Base-by-base conservation (phyloP, 176 grass and related monocot species). In the Triticum timopheevii region DNA sequence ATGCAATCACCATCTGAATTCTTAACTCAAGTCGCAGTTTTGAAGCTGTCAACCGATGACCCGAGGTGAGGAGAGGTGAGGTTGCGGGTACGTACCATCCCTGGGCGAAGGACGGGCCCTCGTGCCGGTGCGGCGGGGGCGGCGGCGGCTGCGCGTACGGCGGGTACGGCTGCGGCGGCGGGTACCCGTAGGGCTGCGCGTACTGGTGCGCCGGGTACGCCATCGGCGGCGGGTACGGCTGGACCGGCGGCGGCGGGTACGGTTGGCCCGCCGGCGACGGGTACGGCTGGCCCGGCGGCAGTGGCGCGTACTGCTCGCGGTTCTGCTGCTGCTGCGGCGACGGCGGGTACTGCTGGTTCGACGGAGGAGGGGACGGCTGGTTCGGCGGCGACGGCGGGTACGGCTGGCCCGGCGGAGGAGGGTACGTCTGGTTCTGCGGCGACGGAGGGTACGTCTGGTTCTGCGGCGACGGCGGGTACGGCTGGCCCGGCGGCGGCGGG, bases 91-190 rank as follows among this genome's bases (percentile, higher is more conserved):
- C 89, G 47, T 89, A 92, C 87, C 90, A 92, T 89, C 79, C 90
- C 45, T 86, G 65, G 6, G 34, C 23, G 58, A 89, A 89, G 34
- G 87, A 83, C 19, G 87, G 83, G 65, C 80, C 63, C 54, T 34
- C 36, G 72, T 24, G 56, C 81, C 85, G 71, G 24, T 76, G 87
- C 25, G 86, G 86, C 1, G 88, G 92, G 1, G 87, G 87, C 9
- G 89, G 93, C 2, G 85, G 90, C 8, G 90, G 93, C 62, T 88
- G 88, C 27, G 91, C 91, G 84, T 92, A 92, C 39, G 81, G 87
- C 15, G 84, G 87, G 70, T 89, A 87, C 79, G 66, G 68, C 61
- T 80, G 86, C 74, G 87, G 72, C 82, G 70, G 82, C 61, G 91
- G 72, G 40, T 92, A 89, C 15, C 84, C 87, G 56, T 94, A 90